Conservation (phyloP, 2,329 filamentous ascomycete species). For the Fusarium protoensiforme region DNA sequence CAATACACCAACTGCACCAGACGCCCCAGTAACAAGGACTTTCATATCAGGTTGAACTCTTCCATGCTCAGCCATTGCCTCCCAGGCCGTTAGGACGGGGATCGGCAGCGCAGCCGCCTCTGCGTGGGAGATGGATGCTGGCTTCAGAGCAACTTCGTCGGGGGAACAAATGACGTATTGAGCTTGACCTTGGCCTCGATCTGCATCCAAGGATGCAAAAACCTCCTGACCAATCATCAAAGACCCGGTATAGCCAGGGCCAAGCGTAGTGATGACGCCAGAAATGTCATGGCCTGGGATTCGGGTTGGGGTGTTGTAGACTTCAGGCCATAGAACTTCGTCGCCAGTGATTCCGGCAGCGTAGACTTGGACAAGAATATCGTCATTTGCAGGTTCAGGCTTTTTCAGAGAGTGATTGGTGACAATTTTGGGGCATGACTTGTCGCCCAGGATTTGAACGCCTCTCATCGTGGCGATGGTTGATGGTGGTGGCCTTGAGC, state of each 20-base stretch:
- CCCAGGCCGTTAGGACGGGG: slow-evolving; percentile 18
- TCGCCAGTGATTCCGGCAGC: slow-evolving; percentile 50
- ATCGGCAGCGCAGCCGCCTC: slow-evolving; percentile 18
- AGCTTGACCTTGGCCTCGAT: slow-evolving; percentile 1
- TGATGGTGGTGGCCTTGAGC: not conserved
- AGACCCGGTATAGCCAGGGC: not conserved
- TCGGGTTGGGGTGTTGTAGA: slow-evolving; percentile 41
- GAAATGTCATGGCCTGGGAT: slow-evolving; percentile 52
- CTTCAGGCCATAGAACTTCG: slow-evolving; percentile 48
- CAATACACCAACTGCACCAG: slow-evolving; percentile 27
- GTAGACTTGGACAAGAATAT: slow-evolving; percentile 46
- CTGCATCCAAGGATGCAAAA: not conserved
- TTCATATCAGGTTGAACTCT: rapidly evolving
- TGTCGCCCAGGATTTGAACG: slow-evolving; percentile 45
- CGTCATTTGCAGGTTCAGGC: slow-evolving; percentile 20
- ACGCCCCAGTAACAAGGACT: slow-evolving; percentile 11
- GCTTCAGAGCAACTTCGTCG: not conserved
- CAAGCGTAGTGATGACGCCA: slow-evolving; percentile 43
- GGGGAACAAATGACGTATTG: not conserved
- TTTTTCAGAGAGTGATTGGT: slow-evolving; percentile 23
- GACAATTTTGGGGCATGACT: slow-evolving; percentile 25
- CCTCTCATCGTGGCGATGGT: slow-evolving; percentile 45
- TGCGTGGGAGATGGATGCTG: not conserved
- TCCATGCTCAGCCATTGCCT: not conserved
- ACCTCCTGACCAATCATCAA: not conserved